Base-by-base conservation (phyloP, 1,139 yeast genomes). In the Taphrina deformans region DNA sequence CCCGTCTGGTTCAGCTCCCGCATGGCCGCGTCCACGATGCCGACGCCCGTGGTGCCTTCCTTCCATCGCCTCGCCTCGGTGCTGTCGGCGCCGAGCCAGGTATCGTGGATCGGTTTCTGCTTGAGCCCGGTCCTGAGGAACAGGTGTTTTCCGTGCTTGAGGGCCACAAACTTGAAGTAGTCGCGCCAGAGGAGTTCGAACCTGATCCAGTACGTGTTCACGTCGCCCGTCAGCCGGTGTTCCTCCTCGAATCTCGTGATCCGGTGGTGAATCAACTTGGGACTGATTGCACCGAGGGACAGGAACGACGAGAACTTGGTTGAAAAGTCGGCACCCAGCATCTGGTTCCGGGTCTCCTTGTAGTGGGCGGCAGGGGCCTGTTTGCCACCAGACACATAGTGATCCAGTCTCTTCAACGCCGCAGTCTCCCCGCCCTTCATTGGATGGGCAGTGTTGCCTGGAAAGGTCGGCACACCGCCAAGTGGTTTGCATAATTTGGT, bases 21-120 rank as follows among this genome's bases (percentile, higher is more conserved):
- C 86, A 83, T 83, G 53, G 82, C 78, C 0, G 86, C 86, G 71
- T 83, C 87, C 3, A 83, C 81, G 12, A 83, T 76, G 0, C 86
- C 86, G 65, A 76, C 56, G 10, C 63, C 63, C 10, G 63, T 66
- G 45, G 58, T 65, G 56, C 62, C 74, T 72, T 40, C 75, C 69
- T 9, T 77, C 70, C 10, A 73, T 71, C 63, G 56, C 38, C 23
- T 10, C 4, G 63, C 63, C 31, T 59, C 63, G 10, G 18, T 33
- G 16, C 56, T 48, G 7, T 59, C 56, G 1, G 56, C 23, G 24
- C 56, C 63, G 16, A 38, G 27, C 63, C 63, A 59, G 10, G 44
- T 51, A 24, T 59, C 56, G 21, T 50, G 33, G 14, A 50, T 24
- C 29, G 46, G 38, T 33, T 51, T 48, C 50, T 50, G 55, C 41